Base-by-base conservation (phyloP, 441 rosid genomes). In the Eutrema salsugineum region DNA sequence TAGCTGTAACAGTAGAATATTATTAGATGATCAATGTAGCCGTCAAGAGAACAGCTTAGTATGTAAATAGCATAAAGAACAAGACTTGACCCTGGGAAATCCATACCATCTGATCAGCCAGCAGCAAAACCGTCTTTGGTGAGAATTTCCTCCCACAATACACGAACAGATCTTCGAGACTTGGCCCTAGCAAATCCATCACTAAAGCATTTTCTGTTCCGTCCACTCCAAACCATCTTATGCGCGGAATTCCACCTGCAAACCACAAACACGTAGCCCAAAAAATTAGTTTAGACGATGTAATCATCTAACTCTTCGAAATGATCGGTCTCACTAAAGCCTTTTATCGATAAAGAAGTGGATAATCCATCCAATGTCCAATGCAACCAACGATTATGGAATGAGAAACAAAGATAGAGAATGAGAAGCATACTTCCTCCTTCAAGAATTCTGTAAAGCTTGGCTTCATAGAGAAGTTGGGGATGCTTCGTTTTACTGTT, bases 121-220 rank as follows among this genome's bases (percentile, higher is more conserved):
- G 75, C 73, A 86, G 68, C 65, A 88, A 51, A 43, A 88, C 94
- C 0, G 89, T 83, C 76, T 88, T 88, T 60, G 86, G 74, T 8
- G 90, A 81, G 76, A 88, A 83, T 73, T 86, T 88, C 61, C 94
- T 85, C 70, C 89, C 86, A 65, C 91, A 88, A 61, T 86, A 86
- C 24, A 81, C 87, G 62, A 85, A 85, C 2, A 88, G 50, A 76
- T 88, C 91, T 77, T 88, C 91, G 19, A 88, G 89, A 81, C 90
- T 88, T 7, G 90, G 93, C 14, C 93, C 93, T 5, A 88, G 73
- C 73, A 88, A 76, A 73, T 88, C 93, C 67, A 86, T 68, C 47
- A 86, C 83, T 30, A 84, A 75, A 11, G 82, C 83, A 75, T 88
- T 84, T 14, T 86, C 87, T 3, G 85, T 84, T 49, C 91, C 83